Percentiles rank a stretch among this genome's conserved stretches.
Conservation (phyloP, 2,329 filamentous ascomycete genomes). For the Macroventuria anomochaeta region DNA sequence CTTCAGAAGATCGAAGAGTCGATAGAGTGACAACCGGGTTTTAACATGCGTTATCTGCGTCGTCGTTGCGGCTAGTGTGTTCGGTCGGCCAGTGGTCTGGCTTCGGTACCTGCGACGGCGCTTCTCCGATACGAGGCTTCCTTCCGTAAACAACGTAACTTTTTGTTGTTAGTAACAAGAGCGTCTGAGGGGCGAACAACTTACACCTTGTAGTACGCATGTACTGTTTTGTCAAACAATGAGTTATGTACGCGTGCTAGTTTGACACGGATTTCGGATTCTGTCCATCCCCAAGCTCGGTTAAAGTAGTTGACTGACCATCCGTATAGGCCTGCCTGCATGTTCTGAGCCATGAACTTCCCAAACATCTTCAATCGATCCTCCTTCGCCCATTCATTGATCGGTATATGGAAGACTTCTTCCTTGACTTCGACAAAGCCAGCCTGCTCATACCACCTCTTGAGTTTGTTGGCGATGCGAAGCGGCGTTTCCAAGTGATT, state of each 20-base stretch:
- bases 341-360: slow-evolving; percentile 56
- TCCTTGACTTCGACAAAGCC: slow-evolving; percentile 66
- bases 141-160: slow-evolving; percentile 41
- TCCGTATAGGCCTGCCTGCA: slow-evolving; percentile 54
- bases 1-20: background rate
- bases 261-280: slow-evolving; percentile 54
- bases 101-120: slow-evolving; percentile 25
- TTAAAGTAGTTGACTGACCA: slow-evolving; percentile 54
- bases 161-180: background rate
- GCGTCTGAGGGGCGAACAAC: slow-evolving; percentile 13
- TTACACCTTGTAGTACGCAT: slow-evolving; percentile 54
- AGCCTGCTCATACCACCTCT: slow-evolving; percentile 61
- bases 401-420: slow-evolving; percentile 59
- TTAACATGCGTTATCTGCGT: background rate
- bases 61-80: slow-evolving; percentile 16
- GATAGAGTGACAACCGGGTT: background rate
- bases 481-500: slow-evolving; percentile 54
- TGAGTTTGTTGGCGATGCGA: slow-evolving; percentile 61
- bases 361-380: slow-evolving; percentile 56
- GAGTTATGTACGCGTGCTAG: slow-evolving; percentile 53
- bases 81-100: slow-evolving; percentile 30
- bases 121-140: slow-evolving; percentile 29
- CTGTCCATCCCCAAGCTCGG: slow-evolving; percentile 53
- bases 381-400: slow-evolving; percentile 60
- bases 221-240: slow-evolving; percentile 48